Evolutionary conservation across 257 asterid species (phyloP).

Genomic region (Striga asiatica): DNA sequence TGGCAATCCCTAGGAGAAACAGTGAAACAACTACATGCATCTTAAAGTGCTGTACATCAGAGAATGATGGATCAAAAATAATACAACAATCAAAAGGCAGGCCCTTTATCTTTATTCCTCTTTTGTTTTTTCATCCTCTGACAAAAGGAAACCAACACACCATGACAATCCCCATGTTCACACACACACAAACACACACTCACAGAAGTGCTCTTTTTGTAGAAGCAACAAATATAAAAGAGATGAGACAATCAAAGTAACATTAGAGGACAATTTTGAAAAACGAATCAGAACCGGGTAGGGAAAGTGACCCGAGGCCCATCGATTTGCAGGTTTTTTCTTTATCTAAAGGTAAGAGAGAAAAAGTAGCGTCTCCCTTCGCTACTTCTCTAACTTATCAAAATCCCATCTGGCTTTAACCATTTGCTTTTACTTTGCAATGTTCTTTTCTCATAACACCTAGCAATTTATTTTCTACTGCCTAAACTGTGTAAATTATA

Average conservation of each 20-base stretch:
- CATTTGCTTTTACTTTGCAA: slow-evolving; percentile 15
- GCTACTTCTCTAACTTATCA: slow-evolving; percentile 24
- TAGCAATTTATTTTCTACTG: too few species aligned
- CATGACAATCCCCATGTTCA: slow-evolving; percentile 28
- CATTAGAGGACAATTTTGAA: slow-evolving; percentile 19
- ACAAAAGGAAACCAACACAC: slow-evolving; percentile 30
- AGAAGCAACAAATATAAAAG: slow-evolving; percentile 22
- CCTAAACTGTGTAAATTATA: too few species aligned
- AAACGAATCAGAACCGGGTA: slow-evolving; percentile 19
- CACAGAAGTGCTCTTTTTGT: slow-evolving; percentile 11
- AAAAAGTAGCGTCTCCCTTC: slow-evolving; percentile 16
- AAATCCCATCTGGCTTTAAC: neutral
- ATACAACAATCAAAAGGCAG: slow-evolving; percentile 27
- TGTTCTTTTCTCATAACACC: slow-evolving; percentile 3
- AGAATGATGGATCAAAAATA: slow-evolving; percentile 21
- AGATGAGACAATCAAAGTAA: slow-evolving; percentile 16
- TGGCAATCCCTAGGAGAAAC: slow-evolving; percentile 49
- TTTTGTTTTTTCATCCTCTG: slow-evolving; percentile 20
- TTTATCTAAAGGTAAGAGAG: slow-evolving; percentile 23
- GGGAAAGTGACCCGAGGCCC: slow-evolving; percentile 35
- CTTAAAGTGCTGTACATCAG: slow-evolving; percentile 15
- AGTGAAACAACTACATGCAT: slow-evolving; percentile 17
- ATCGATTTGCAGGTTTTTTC: slow-evolving; percentile 19
- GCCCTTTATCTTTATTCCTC: slow-evolving; percentile 26
- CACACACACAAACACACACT: slow-evolving; percentile 17